phyloP scores from a whole-genome alignment of 192 early-diverging fungal species.

The Linnemannia elongata region DNA sequence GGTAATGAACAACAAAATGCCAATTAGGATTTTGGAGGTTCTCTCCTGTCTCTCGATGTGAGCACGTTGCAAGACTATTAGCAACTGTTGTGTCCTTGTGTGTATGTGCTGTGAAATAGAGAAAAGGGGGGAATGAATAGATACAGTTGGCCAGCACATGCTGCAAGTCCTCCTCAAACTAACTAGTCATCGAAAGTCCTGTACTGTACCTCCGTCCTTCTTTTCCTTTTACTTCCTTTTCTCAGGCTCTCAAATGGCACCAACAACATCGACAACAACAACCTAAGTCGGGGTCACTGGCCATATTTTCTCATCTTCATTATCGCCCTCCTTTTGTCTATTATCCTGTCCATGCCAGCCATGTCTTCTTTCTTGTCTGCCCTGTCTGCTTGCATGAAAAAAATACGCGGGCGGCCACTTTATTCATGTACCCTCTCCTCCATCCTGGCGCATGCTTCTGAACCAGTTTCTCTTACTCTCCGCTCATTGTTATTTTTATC shows the following conservation, averaged over 20 bases:
- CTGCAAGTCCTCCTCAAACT: not conserved
- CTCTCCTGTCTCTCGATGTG: not conserved
- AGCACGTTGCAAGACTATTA: not conserved
- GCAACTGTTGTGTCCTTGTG: not conserved
- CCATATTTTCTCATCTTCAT: not conserved
- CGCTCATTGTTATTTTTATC: slow-evolving; percentile 3
- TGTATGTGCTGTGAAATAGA: not conserved
- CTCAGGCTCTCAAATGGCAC: not conserved
- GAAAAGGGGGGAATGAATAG: not conserved
- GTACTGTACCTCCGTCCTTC: no score
- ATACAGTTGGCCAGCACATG: not conserved
- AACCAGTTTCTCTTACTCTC: not conserved
- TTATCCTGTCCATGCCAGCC: no score
- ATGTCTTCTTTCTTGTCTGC: not conserved
- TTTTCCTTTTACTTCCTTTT: not conserved
- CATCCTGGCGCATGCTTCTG: not conserved
- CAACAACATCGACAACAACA: not conserved
- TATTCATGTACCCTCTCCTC: not conserved
- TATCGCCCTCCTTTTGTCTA: not conserved
- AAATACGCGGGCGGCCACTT: no score
- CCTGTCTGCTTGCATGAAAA: no score
- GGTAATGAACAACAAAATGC: not conserved
- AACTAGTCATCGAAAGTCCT: not conserved
- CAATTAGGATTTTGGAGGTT: not conserved
- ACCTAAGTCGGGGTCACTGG: not conserved